Evolutionary conservation across 257 asterid species (phyloP), one percentile per base, ranked within the genome.

Genomic region (Capsicum pubescens): DNA sequence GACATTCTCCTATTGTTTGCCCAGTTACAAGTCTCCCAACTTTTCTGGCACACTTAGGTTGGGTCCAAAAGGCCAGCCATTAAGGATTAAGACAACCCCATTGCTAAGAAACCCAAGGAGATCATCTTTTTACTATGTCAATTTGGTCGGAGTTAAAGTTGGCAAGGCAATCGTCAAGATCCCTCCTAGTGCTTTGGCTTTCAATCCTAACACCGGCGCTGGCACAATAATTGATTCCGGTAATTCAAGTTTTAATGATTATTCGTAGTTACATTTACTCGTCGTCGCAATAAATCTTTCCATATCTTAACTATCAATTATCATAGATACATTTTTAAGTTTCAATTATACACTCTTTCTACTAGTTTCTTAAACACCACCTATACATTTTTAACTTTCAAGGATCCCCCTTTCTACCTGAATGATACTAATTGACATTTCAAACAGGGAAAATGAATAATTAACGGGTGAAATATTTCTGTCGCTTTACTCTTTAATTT

Each of bases 171-270:
- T 90, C n/a, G 93, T 91, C 1, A 58, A 69, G 8, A 91, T 93
- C 56, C 95, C 97, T 10, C 86, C 94, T 0, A 60, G 82, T 3
- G 95, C 98, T 14, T 84, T 95, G 55, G 91, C 93, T 0, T 91
- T 89, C 67, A 87, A 95, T 50, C 90, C 98, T 48, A 87, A 83
- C 74, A 87, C 93, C 54, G 98, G 98, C 2, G 95, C 94, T 0
- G 98, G 98, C 69, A 91, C 98, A 0, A 85, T 95, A 26, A 87
- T 95, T 59, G 98, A 95, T 90, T 92, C 98, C 7, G 98, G 97
- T 93, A 78, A 48, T 4, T 11, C 67, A 42, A 36, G 1, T 5
- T 39, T 67, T 0, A 35, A 46, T 12, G 52, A 26, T 78, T 64
- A 16, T 21, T 68, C 4, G 13, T 3, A 67, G 2, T 3, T 44